A percentile compares a stretch with the other conserved stretches of the same genome.
These are phyloP conservation scores for Oryza rufipogon DNA, from an alignment of 176 grass and related monocot species.

Conservation along the genomic window DNA sequence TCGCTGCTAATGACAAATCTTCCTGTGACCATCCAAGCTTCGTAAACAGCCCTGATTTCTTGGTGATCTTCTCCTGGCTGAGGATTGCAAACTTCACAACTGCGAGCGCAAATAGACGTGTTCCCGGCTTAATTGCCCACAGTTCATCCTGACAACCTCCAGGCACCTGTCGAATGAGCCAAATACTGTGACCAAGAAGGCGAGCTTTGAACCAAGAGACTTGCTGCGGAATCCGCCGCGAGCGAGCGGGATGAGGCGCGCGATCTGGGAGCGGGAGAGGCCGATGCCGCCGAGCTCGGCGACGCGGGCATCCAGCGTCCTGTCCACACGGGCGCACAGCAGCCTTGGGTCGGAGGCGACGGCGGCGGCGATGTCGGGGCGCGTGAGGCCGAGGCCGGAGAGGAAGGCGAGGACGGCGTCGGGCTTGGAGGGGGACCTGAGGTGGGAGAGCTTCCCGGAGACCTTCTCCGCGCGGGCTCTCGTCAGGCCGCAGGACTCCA, in stretches of 20 bases:
- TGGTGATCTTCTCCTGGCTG: neutral
- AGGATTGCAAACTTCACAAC: neutral
- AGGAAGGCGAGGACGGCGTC: slow-evolving; percentile 39
- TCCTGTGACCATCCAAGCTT: neutral
- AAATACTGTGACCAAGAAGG: slow-evolving; percentile 30
- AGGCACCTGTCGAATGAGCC: slow-evolving; percentile 35
- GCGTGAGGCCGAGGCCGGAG: slow-evolving; percentile 26
- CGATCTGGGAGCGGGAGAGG: slow-evolving; percentile 25
- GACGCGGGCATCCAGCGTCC: slow-evolving; percentile 17
- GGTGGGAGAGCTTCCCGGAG: slow-evolving; percentile 22
- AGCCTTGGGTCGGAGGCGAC: slow-evolving; percentile 2
- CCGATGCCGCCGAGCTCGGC: slow-evolving; percentile 22
- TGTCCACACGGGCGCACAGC: slow-evolving; percentile 33
- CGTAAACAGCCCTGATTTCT: neutral
- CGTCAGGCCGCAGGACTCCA: slow-evolving; percentile 36
- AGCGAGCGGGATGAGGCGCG: slow-evolving; percentile 11
- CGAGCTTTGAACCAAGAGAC: neutral
- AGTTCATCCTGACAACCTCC: neutral
- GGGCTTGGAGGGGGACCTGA: slow-evolving; percentile 29
- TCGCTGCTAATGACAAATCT: neutral
- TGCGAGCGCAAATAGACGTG: neutral
- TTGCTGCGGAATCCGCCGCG: neutral
- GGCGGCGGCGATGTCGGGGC: neutral
- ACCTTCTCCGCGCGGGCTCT: neutral
- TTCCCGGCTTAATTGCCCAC: neutral